Evolutionary conservation across 1,284 basidiomycete species (phyloP).

Genomic region (Ganoderma leucocontextum): DNA sequence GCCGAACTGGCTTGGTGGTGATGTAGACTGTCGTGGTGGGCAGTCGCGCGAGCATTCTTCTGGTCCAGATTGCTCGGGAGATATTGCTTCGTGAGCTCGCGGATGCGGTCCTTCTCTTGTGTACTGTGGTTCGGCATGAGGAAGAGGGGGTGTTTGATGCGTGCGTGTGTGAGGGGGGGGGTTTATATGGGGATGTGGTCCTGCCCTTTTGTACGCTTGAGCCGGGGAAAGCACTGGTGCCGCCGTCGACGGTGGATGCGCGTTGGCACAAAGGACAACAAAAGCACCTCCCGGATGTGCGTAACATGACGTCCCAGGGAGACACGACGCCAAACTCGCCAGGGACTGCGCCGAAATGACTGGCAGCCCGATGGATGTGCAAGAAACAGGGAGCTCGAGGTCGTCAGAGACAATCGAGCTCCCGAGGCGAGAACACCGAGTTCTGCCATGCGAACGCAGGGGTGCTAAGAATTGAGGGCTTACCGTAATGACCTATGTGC

Average conservation of each 20-base stretch:
- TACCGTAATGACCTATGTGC: neutral
- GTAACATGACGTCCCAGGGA: too few species aligned
- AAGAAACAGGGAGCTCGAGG: neutral
- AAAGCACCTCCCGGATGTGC: too few species aligned
- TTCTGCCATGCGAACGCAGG: neutral
- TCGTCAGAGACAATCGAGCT: constrained; percentile 1
- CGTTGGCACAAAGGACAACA: too few species aligned
- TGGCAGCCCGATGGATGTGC: too few species aligned
- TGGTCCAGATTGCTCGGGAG: neutral
- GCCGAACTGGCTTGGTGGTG: neutral
- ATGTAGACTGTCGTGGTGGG: neutral
- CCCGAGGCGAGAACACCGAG: neutral
- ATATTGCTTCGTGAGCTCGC: neutral
- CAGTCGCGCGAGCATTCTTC: neutral
- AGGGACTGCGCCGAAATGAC: too few species aligned
- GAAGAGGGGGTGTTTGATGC: neutral
- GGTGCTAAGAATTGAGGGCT: neutral
- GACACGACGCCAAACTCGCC: too few species aligned
- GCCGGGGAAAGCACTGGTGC: neutral
- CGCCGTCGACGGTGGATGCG: too few species aligned
- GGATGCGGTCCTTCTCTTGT: neutral
- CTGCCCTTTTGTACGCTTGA: neutral
- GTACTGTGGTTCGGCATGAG: neutral
- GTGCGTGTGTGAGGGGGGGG: neutral
- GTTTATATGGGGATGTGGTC: neutral